Percentiles rank a stretch among this genome's conserved stretches.
Evolutionary conservation across 768 basidiomycete genomes (phyloP).

Genomic region (Leccinum olivaceopallidum): DNA sequence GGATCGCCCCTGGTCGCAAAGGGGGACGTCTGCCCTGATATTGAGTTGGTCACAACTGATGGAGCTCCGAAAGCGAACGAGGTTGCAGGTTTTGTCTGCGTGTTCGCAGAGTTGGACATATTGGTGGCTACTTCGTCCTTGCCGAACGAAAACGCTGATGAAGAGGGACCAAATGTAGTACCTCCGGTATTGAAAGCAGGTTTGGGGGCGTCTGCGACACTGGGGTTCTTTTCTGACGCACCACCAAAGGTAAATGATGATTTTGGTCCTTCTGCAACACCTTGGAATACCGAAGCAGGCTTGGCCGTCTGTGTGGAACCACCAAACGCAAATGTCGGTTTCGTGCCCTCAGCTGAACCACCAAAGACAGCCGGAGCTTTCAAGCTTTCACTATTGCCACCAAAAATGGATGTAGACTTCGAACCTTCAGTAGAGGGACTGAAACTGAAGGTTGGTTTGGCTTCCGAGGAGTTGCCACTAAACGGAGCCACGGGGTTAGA

Average conservation of each 20-base stretch:
- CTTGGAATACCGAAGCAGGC: conserved; percentile 1
- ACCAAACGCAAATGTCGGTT: conserved; percentile 12
- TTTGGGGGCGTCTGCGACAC: conserved; percentile 5
- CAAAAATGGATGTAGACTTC: conserved; percentile 15
- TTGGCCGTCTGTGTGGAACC: conserved; percentile 8
- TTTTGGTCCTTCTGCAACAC: conserved; percentile 5
- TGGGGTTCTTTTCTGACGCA: neutral
- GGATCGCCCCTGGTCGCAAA: conserved; percentile 7
- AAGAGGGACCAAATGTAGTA: conserved; percentile 9
- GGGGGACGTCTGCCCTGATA: conserved; percentile 12
- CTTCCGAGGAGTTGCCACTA: conserved; percentile 7
- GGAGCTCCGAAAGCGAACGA: conserved; percentile 22
- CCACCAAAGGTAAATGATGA: conserved; percentile 4
- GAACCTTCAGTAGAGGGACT: conserved; percentile 11
- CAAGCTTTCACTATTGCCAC: conserved; percentile 6
- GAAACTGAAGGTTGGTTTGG: conserved; percentile 20
- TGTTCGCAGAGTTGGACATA: conserved; percentile 6
- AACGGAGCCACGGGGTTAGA: conserved; percentile 5
- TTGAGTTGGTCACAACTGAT: conserved; percentile 5
- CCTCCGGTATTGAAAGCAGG: conserved; percentile 4
- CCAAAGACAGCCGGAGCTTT: conserved; percentile 8
- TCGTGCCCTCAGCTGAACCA: conserved; percentile 9
- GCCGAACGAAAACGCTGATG: conserved; percentile 17
- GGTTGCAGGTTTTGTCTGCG: conserved; percentile 32
- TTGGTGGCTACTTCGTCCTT: conserved; percentile 15